Evolutionary conservation across 2,329 filamentous ascomycete genomes (phyloP).

Genomic region (Grosmannia huntii): DNA sequence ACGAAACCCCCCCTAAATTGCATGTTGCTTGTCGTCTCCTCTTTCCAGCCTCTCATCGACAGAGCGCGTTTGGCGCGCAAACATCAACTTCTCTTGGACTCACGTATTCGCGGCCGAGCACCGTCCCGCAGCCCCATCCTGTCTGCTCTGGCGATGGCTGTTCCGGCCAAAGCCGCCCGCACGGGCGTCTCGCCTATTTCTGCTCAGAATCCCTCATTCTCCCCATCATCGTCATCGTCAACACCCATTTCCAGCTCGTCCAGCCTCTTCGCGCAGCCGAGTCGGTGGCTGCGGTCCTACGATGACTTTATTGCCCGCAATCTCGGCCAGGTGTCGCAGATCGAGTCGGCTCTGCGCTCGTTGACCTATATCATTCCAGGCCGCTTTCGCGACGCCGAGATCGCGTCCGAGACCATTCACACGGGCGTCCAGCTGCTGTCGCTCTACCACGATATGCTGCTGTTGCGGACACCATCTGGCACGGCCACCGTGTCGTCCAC

Average conservation of each 20-base stretch:
- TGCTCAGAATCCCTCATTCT: neutral
- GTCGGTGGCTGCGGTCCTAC: constrained; percentile 59
- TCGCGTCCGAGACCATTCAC: constrained; percentile 85
- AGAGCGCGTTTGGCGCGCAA: neutral
- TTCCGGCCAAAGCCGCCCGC: neutral
- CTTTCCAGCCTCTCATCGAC: neutral
- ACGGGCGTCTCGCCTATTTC: neutral
- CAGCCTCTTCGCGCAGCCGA: constrained; percentile 16
- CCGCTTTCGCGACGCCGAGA: constrained; percentile 81
- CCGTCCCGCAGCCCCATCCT: neutral
- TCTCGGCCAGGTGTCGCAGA: constrained; percentile 82
- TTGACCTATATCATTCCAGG: constrained; percentile 94
- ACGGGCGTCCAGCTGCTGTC: constrained; percentile 82
- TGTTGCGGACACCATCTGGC: constrained; percentile 35
- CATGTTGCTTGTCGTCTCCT: neutral
- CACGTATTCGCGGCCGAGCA: neutral
- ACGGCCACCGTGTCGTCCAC: neutral
- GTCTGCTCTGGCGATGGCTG: neutral
- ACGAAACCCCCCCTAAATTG: neutral
- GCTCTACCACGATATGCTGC: constrained; percentile 81
- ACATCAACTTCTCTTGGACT: neutral
- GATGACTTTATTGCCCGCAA: constrained; percentile 92
- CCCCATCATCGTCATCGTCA: neutral
- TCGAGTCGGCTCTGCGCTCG: constrained; percentile 84
- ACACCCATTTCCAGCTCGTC: constrained; percentile 21